Base-by-base conservation (phyloP, 306 rosid genomes). In the Acacia acuminata region DNA sequence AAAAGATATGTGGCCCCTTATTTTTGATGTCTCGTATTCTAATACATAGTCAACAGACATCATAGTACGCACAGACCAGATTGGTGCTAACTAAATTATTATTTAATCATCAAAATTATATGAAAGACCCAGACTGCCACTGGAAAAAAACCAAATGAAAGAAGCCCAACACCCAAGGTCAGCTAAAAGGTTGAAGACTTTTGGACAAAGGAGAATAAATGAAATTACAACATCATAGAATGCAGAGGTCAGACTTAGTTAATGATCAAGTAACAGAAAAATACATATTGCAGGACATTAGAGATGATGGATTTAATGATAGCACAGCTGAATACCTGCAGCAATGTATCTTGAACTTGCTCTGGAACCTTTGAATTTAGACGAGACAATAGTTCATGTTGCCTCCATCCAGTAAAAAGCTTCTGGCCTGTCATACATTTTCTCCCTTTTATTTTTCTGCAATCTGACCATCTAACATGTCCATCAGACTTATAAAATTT, bases 361-460 rank as follows among this genome's bases (percentile, higher is more conserved):
- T 90, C 90, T 19, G 91, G 45, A 80, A 90, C 84, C 27, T n/a
- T 91, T 27, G 88, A 79, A 79, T 70, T 82, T 86, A 94, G 78
- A 81, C 94, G 97, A 86, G 94, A 90, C 74, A 89, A 34, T 25
- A 94, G 82, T 79, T 89, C 92, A 22, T 85, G 87, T 78, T 90
- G 94, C 81, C 90, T 89, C 92, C 88, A 84, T 60, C 91, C 94
- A 1, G 91, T 75, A 82, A 94, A 89, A 71, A 90, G 84, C 82
- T 92, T 94, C 74, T 82, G 75, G 9, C 98, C 97, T 2, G 48
- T 85, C 32, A 75, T 69, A 76, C 90, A 79, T 84, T 89, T 94
- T 78, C 82, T 90, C 67, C 87, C 94, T 80, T 89, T 89, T 53
- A 65, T 32, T 73, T 92, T 92, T 84, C 78, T 84, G 79, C 88